These are phyloP conservation scores for Colletotrichum cuscutae DNA, from an alignment of 2,329 filamentous ascomycete species.

Conservation along the genomic window DNA sequence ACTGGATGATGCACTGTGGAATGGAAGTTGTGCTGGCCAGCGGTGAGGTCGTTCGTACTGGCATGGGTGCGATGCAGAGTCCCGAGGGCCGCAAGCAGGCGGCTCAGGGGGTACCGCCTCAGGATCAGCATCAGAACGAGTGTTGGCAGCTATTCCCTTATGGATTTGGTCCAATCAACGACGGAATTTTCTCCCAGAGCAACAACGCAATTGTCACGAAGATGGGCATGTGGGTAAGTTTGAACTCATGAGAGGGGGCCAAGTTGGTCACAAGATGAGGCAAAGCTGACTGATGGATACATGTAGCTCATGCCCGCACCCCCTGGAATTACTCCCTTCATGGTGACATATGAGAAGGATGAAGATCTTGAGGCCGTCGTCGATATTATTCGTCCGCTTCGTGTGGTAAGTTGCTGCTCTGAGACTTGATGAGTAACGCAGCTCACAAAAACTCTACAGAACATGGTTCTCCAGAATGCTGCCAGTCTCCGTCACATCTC, in stretches of 20 bases:
- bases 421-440: not conserved
- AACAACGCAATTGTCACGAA: conserved; percentile 65
- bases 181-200: conserved; percentile 62
- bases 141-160: conserved; percentile 50
- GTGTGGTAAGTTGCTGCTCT: conserved; percentile 26
- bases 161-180: conserved; percentile 50
- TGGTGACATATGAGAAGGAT: conserved; percentile 50
- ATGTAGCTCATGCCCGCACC: conserved; percentile 46
- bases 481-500: conserved; percentile 55
- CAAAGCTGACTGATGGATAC: not conserved
- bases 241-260: too few relatives aligned
- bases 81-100: conserved; percentile 46
- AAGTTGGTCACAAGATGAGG: not conserved
- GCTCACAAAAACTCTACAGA: not conserved
- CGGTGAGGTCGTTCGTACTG: conserved; percentile 56
- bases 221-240: conserved; percentile 55
- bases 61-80: conserved; percentile 54
- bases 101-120: conserved; percentile 46
- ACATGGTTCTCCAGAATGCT: conserved; percentile 54
- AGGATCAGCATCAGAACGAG: conserved; percentile 41
- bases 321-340: conserved; percentile 49
- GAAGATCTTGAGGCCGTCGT: conserved; percentile 47
- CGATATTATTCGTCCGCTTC: conserved; percentile 48
- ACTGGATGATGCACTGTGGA: conserved; percentile 51
- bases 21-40: conserved; percentile 57